These are phyloP conservation scores for Botrytis fabae DNA, from an alignment of 2,329 filamentous ascomycete genomes.

Conservation along the genomic window DNA sequence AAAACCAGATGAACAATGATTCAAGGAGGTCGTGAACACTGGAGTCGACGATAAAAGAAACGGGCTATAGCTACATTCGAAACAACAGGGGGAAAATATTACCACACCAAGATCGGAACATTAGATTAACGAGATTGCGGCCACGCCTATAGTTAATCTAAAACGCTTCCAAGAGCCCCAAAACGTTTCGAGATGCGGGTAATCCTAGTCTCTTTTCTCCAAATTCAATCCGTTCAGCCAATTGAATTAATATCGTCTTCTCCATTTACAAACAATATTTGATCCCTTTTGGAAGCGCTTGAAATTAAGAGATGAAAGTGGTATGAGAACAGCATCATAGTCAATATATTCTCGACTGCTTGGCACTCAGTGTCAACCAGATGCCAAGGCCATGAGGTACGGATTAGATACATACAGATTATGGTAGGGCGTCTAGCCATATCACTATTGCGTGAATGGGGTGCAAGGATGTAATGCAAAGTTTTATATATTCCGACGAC, in stretches of 20 bases:
- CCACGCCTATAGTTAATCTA: not conserved
- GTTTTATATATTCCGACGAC: slow-evolving; percentile 5
- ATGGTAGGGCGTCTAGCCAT: not conserved
- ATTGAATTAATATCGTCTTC: not conserved
- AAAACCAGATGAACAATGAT: not conserved
- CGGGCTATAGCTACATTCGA: not conserved
- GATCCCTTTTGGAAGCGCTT: slow-evolving; percentile 1
- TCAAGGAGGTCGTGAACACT: not conserved
- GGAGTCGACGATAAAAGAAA: not conserved
- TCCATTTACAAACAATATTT: not conserved
- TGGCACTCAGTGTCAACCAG: not conserved
- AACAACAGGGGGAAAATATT: not conserved
- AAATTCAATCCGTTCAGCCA: not conserved
- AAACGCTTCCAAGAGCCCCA: not conserved
- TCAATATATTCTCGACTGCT: slow-evolving; percentile 20
- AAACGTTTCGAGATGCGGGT: not conserved
- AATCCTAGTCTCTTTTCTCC: not conserved
- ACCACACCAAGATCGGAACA: not conserved
- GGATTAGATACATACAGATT: not conserved
- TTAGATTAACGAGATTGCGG: not conserved
- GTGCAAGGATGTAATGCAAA: not conserved
- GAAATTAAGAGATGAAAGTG: slow-evolving; percentile 3
- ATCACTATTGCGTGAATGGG: not conserved
- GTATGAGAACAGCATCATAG: not conserved
- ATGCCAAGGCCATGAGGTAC: not conserved